phyloP scores from a whole-genome alignment of 495 filamentous ascomycete genomes.

The Lentithecium fluviatile region DNA sequence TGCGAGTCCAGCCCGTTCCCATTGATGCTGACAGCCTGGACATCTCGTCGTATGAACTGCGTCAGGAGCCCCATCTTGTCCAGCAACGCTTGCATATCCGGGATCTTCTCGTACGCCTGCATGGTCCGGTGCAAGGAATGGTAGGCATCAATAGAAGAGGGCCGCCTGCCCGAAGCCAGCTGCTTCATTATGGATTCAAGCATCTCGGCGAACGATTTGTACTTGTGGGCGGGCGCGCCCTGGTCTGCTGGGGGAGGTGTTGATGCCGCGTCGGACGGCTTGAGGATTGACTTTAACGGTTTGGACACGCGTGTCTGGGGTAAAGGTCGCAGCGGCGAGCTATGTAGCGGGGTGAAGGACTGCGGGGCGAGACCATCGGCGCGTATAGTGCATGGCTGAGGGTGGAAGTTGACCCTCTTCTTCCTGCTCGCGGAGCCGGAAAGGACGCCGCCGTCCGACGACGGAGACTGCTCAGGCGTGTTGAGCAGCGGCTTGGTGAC shows the following conservation, averaged over 20 bases:
- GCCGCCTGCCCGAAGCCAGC: conserved; percentile 66
- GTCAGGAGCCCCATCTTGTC: conserved; percentile 72
- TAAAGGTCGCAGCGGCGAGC: conserved; percentile 48
- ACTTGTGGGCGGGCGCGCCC: conserved; percentile 42
- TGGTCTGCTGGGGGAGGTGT: conserved; percentile 44
- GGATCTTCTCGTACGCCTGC: conserved; percentile 63
- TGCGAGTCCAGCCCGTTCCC: conserved; percentile 51
- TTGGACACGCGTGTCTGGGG: conserved; percentile 64
- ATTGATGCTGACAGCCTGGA: conserved; percentile 50
- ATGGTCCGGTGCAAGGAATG: conserved; percentile 71
- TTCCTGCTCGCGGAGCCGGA: conserved; percentile 46
- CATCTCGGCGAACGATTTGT: conserved; percentile 64
- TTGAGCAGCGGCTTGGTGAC: conserved; percentile 36
- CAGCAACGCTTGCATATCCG: conserved; percentile 66
- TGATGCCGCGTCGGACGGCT: conserved; percentile 52
- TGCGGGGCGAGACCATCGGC: conserved; percentile 54
- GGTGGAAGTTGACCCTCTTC: conserved; percentile 57
- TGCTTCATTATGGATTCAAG: conserved; percentile 78
- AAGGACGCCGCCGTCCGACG: conserved; percentile 45
- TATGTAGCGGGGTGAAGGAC: conserved; percentile 49
- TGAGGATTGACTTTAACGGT: conserved; percentile 83
- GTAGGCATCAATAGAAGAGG: conserved; percentile 80
- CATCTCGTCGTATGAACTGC: conserved; percentile 77
- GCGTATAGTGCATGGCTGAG: conserved; percentile 68
- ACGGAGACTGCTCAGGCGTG: conserved; percentile 51